Evolutionary conservation across 176 grass and related monocot genomes (phyloP).

Genomic region (Eremochloa ophiuroides): DNA sequence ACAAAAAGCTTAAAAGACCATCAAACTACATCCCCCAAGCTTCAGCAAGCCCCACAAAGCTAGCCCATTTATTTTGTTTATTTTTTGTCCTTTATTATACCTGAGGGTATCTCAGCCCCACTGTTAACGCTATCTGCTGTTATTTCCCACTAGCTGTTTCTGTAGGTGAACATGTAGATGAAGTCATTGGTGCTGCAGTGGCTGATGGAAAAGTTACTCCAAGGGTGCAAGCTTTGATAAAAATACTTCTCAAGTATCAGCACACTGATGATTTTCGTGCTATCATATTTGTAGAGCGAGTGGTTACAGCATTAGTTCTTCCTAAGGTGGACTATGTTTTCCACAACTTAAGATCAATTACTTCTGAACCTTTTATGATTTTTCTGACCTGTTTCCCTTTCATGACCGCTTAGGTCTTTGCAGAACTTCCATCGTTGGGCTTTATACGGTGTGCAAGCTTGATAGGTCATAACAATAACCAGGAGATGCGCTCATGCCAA

Average conservation of each 20-base stretch:
- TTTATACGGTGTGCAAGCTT: slow-evolving; percentile 93
- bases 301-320: slow-evolving; percentile 95
- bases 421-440: slow-evolving; percentile 88
- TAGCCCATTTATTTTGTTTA: background rate
- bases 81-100: slow-evolving; percentile 15
- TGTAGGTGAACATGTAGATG: slow-evolving; percentile 98
- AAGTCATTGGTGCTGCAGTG: slow-evolving; percentile 85
- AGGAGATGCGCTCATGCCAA: slow-evolving; percentile 96
- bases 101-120: slow-evolving; percentile 17
- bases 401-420: slow-evolving; percentile 56
- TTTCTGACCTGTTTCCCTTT: slow-evolving; percentile 19
- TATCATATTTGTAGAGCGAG: slow-evolving; percentile 98
- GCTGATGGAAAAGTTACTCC: slow-evolving; percentile 98
- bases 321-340: slow-evolving; percentile 66
- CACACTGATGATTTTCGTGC: slow-evolving; percentile 96
- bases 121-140: background rate
- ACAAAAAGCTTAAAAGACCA: no score
- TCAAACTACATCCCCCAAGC: no score
- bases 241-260: slow-evolving; percentile 98
- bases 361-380: slow-evolving; percentile 16
- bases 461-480: slow-evolving; percentile 99
- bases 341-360: background rate
- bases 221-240: slow-evolving; percentile 89
- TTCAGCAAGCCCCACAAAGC: no score
- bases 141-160: slow-evolving; percentile 71